These are phyloP conservation scores for Phytophthora sansomeana DNA, from an alignment of 352 stramenopile species.

Conservation along the genomic window DNA sequence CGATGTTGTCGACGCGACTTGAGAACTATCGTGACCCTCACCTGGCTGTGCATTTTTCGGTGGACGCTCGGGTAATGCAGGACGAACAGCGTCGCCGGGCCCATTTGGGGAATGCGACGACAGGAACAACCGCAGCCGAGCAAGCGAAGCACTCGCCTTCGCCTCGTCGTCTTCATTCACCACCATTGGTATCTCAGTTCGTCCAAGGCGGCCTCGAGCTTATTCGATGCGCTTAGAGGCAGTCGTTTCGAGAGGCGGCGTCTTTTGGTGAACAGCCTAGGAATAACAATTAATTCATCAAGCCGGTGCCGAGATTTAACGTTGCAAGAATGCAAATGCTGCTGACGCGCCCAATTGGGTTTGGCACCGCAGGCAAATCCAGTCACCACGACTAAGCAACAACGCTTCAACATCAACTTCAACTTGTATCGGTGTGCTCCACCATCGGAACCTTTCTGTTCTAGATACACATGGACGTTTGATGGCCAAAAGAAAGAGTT, in stretches of 20 bases:
- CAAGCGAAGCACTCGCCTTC: conserved; percentile 39
- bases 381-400: not conserved
- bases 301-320: too few species aligned
- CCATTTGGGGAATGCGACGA: conserved; percentile 45
- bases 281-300: too few species aligned
- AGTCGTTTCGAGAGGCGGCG: conserved; percentile 31
- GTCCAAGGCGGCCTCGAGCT: conserved; percentile 1
- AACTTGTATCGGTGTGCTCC: conserved; percentile 14
- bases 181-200: conserved; percentile 12
- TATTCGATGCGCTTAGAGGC: conserved; percentile 17
- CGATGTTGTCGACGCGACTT: not conserved
- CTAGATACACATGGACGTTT: too few species aligned
- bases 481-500: too few species aligned
- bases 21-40: conserved; percentile 3
- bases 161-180: conserved; percentile 28
- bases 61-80: conserved; percentile 12
- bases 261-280: conserved; percentile 15
- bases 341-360: too few species aligned
- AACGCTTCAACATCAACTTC: not conserved
- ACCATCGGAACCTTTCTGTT: conserved; percentile 2
- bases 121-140: conserved; percentile 46
- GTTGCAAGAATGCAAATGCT: too few species aligned
- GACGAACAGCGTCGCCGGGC: conserved; percentile 6
- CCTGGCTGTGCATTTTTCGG: not conserved
- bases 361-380: too few species aligned